Evolutionary conservation across 78 protist genomes (phyloP).

Genomic region (Bodo saltans): DNA sequence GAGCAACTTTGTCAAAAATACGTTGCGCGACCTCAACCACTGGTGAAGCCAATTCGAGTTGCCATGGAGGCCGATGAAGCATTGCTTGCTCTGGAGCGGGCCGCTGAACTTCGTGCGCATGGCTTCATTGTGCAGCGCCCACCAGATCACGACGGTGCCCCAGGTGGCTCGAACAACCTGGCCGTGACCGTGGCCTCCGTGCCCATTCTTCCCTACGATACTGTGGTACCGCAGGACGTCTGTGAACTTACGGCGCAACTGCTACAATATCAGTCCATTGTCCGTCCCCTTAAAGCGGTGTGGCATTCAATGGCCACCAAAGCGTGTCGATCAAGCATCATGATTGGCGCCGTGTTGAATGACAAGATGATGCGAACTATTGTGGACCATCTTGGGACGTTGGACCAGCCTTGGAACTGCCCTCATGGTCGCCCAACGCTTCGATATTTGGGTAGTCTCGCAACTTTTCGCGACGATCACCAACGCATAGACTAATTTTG

Average conservation of each 20-base stretch:
- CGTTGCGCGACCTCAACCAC: constrained; percentile 17
- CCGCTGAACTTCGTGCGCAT: background rate
- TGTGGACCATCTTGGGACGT: constrained; percentile 49
- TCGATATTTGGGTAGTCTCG: constrained; percentile 72
- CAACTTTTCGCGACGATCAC: too few species aligned
- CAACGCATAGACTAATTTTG: too few species aligned
- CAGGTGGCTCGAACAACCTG: background rate
- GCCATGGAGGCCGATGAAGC: constrained; percentile 14
- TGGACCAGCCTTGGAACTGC: constrained; percentile 90
- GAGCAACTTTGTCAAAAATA: constrained; percentile 52
- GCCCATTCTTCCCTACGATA: background rate
- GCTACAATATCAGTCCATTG: background rate
- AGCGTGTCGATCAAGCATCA: constrained; percentile 81
- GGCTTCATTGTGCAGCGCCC: constrained; percentile 10
- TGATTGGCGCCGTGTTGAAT: constrained; percentile 77
- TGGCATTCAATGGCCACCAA: constrained; percentile 72
- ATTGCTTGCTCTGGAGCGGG: background rate
- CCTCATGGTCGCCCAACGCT: constrained; percentile 98
- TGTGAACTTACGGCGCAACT: background rate
- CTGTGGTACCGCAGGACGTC: background rate
- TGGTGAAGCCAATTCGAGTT: constrained; percentile 30
- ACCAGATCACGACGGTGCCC: background rate
- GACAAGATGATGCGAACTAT: constrained; percentile 48
- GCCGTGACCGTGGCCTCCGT: background rate
- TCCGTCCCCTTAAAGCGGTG: background rate